Conservation (phyloP, 192 early-diverging fungal genomes). For the Coemansia sp. region DNA sequence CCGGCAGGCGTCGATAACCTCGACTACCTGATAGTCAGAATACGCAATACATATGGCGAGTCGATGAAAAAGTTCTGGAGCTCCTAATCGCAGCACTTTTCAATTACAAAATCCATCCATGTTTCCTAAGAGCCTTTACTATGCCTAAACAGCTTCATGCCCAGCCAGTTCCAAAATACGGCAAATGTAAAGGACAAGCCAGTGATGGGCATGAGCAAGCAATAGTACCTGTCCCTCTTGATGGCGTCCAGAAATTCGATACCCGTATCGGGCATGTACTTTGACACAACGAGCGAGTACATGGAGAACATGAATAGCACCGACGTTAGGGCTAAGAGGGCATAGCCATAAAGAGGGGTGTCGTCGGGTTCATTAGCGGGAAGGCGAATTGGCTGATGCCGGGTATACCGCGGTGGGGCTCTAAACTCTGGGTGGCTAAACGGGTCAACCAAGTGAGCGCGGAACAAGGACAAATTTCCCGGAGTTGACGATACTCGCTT, state of each 20-base stretch:
- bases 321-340: constrained; percentile 59
- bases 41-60: constrained; percentile 27
- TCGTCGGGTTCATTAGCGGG: constrained; percentile 63
- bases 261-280: constrained; percentile 69
- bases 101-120: not conserved
- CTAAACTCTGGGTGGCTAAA: constrained; percentile 50
- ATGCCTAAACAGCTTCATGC: constrained; percentile 91
- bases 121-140: constrained; percentile 55
- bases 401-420: constrained; percentile 55
- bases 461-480: constrained; percentile 47
- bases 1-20: constrained; percentile 27
- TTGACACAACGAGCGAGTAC: constrained; percentile 66
- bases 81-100: not conserved
- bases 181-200: constrained; percentile 71
- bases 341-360: constrained; percentile 67
- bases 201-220: constrained; percentile 77
- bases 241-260: constrained; percentile 68
- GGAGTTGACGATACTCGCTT: constrained; percentile 50
- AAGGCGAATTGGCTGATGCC: constrained; percentile 57
- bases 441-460: constrained; percentile 44
- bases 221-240: constrained; percentile 78
- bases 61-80: constrained; percentile 25
- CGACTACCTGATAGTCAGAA: constrained; percentile 28
- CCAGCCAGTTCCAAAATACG: constrained; percentile 91
- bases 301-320: constrained; percentile 60